These are phyloP conservation scores for Naganishia cerealis DNA, from an alignment of 1,284 basidiomycete species.

Conservation along the genomic window DNA sequence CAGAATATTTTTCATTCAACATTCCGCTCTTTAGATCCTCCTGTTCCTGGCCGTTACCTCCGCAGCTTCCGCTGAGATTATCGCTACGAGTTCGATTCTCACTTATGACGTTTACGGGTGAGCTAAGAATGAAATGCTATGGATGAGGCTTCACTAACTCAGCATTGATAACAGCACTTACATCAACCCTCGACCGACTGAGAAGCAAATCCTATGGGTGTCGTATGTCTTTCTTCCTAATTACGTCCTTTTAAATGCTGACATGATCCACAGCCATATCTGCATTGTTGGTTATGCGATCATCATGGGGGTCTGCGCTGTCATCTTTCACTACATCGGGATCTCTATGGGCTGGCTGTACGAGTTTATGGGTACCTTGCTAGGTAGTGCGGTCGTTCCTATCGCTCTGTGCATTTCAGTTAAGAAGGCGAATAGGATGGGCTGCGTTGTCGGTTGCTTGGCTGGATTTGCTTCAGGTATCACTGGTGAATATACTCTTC, in stretches of 20 bases:
- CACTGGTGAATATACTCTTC: slow-evolving; percentile 43
- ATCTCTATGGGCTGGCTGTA: slow-evolving; percentile 87
- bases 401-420: slow-evolving; percentile 80
- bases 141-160: not conserved
- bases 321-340: slow-evolving; percentile 85
- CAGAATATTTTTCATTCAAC: not conserved
- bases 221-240: slow-evolving; percentile 50
- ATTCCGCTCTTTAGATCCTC: slow-evolving; percentile 44
- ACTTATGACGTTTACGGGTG: slow-evolving; percentile 74
- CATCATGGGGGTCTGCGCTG: slow-evolving; percentile 75
- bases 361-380: slow-evolving; percentile 57
- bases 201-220: slow-evolving; percentile 62
- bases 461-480: slow-evolving; percentile 71
- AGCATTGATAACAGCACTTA: slow-evolving; percentile 49
- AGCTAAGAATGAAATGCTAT: slow-evolving; percentile 21
- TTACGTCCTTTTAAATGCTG: slow-evolving; percentile 25
- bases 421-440: slow-evolving; percentile 77
- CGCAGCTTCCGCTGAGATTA: slow-evolving; percentile 82
- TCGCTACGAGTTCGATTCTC: slow-evolving; percentile 74
- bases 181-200: slow-evolving; percentile 63
- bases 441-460: slow-evolving; percentile 71
- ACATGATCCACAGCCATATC: slow-evolving; percentile 34
- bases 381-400: slow-evolving; percentile 81
- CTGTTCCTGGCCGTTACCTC: slow-evolving; percentile 68
- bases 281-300: slow-evolving; percentile 70